A percentile compares a stretch with the other conserved stretches of the same genome.
These are phyloP conservation scores for Phyllostachys edulis DNA, from an alignment of 176 grass and related monocot species.

Conservation along the genomic window DNA sequence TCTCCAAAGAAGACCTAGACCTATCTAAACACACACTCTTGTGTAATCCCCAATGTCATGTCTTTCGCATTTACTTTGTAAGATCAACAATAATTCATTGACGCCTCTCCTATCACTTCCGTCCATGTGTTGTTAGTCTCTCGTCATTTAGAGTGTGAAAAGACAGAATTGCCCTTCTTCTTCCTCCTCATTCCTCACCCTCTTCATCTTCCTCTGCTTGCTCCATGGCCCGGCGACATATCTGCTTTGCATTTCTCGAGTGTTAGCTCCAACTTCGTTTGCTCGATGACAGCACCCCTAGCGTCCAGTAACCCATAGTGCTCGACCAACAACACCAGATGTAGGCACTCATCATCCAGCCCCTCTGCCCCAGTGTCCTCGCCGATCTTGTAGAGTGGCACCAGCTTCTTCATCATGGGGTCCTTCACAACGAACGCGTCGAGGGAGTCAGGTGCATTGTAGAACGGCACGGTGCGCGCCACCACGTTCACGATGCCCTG, in stretches of 20 bases:
- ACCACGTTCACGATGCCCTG: conserved; percentile 75
- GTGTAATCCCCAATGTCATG: no score
- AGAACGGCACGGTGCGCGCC: conserved; percentile 32
- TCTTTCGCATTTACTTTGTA: no score
- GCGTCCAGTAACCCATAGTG: conserved; percentile 50
- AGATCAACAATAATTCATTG: no score
- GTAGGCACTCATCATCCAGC: not conserved
- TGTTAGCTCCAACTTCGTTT: conserved; percentile 46
- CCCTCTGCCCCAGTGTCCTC: not conserved
- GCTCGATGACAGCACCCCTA: conserved; percentile 36
- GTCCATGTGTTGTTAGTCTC: no score
- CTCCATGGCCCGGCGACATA: conserved; percentile 37
- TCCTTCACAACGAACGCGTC: conserved; percentile 59
- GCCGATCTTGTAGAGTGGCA: conserved; percentile 10
- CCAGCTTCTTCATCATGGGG: conserved; percentile 27
- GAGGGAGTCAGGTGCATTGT: conserved; percentile 19
- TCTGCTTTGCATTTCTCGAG: conserved; percentile 65
- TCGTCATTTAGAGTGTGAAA: no score
- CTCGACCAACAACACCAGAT: conserved; percentile 22
- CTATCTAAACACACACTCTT: no score
- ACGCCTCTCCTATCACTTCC: no score
- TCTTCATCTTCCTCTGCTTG: no score
- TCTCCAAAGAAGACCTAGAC: no score
- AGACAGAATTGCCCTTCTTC: no score
- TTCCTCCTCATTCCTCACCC: no score